These are phyloP conservation scores for Rhizoclosmatium sp. DNA, from an alignment of 192 early-diverging fungal species.

Conservation along the genomic window DNA sequence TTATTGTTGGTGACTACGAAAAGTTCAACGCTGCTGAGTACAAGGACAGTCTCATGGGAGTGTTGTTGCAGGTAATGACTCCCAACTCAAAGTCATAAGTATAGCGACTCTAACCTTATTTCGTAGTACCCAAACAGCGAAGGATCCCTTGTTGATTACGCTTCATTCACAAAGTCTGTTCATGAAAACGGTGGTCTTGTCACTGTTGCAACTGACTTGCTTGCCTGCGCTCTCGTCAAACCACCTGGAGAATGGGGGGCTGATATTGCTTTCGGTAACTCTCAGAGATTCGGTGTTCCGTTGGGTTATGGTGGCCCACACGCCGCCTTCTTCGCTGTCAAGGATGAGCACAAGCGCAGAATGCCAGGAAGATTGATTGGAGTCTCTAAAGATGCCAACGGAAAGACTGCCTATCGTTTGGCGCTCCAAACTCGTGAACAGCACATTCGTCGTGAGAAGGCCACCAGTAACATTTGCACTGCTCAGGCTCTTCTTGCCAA, in stretches of 20 bases:
- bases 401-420: conserved; percentile 90
- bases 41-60: conserved; percentile 85
- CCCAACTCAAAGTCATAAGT: conserved; percentile 12
- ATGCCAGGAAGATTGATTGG: conserved; percentile 97
- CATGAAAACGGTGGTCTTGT: conserved; percentile 87
- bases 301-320: conserved; percentile 99
- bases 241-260: conserved; percentile 96
- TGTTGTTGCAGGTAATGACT: conserved; percentile 81
- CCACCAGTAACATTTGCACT: conserved; percentile 99
- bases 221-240: conserved; percentile 90
- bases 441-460: conserved; percentile 99
- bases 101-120: conserved; percentile 14
- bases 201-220: conserved; percentile 90
- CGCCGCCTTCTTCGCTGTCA: conserved; percentile 98
- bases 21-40: conserved; percentile 78
- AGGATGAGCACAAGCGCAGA: conserved; percentile 90
- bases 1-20: conserved; percentile 84
- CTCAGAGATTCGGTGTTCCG: conserved; percentile 98
- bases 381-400: conserved; percentile 90
- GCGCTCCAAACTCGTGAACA: conserved; percentile 98
- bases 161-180: conserved; percentile 76
- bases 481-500: conserved; percentile 99
- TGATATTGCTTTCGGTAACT: conserved; percentile 98
- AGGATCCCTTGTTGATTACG: conserved; percentile 86
- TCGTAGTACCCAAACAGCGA: conserved; percentile 91